These are phyloP conservation scores for Pichia kudriavzevii DNA, from an alignment of 1,139 yeast species.

Conservation along the genomic window DNA sequence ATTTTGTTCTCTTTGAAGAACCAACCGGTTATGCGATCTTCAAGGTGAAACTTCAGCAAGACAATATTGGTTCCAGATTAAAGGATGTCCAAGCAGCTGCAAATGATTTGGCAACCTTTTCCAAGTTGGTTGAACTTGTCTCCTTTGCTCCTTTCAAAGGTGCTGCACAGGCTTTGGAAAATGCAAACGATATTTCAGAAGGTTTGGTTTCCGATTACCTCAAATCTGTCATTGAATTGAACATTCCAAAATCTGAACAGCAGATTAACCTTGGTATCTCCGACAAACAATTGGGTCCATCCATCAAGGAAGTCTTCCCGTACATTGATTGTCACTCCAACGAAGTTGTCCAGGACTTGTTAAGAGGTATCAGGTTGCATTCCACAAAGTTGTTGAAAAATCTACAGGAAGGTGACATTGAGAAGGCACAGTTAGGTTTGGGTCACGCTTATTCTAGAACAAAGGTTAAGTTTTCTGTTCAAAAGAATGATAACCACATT, in stretches of 20 bases:
- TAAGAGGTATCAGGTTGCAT: constrained; percentile 91
- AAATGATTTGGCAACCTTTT: constrained; percentile 78
- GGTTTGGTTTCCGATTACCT: constrained; percentile 92
- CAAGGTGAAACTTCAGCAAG: constrained; percentile 91
- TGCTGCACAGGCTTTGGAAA: constrained; percentile 97
- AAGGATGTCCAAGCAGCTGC: constrained; percentile 93
- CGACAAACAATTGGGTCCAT: constrained; percentile 94
- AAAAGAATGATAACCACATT: constrained; percentile 96
- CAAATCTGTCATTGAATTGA: constrained; percentile 81
- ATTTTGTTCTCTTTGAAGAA: constrained; percentile 93
- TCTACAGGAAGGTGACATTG: constrained; percentile 89
- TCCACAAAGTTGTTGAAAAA: constrained; percentile 87
- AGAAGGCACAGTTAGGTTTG: constrained; percentile 96
- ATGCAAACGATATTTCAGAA: constrained; percentile 95
- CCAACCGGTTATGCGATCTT: constrained; percentile 98
- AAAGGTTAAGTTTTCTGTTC: constrained; percentile 96
- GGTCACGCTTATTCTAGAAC: constrained; percentile 99
- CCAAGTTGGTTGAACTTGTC: constrained; percentile 87
- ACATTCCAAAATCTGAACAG: constrained; percentile 76
- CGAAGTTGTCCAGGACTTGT: constrained; percentile 88
- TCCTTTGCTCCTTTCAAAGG: constrained; percentile 98
- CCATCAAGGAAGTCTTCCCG: constrained; percentile 86
- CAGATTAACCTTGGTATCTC: constrained; percentile 74
- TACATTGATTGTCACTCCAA: constrained; percentile 83
- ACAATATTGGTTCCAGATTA: constrained; percentile 84